Base-by-base conservation (phyloP, 345 rosid species). In the Acer yangbiense region DNA sequence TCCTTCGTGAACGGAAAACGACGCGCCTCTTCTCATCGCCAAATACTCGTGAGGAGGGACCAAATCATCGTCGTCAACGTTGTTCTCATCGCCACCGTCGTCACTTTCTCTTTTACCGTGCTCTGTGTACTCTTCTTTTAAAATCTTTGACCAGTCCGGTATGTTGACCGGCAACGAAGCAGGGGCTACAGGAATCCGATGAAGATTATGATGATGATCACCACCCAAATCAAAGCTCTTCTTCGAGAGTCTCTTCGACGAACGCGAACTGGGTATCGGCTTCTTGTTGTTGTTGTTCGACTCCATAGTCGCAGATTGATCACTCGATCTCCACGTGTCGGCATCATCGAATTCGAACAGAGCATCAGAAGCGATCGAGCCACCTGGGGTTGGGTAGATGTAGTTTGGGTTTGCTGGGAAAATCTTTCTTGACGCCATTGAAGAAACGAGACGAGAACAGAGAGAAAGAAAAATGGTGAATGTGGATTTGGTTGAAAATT, bases 61-160 rank as follows among this genome's bases (percentile, higher is more conserved):
- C 52, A 83, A 79, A 1, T 65, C 79, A 1, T 84, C 73, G 35
- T 13, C 61, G 2, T 79, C 83, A 9, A n/a, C 75, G 9, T 52
- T 46, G 3, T 35, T 79, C 0, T 77, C 90, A 23, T 69, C 82
- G 0, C 25, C 84, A 21, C 77, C 87, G 4, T 68, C 82, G 12
- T 83, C 88, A 8, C 82, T 80, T 2, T 82, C 82, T 2, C 78
- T 81, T 66, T 76, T 63, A 3, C 72, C 81, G 17, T 84, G 88
- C 43, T 81, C 78, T 32, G 69, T 76, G 64, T 87, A 77, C 50
- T 83, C 89, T 16, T 82, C 84, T 71, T 82, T 89, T 4, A 91
- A 81, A 73, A 93, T 91, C 90, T 88, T 82, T 9, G 98, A 91
- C 98, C 98, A 93, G 57, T 93, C 98, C 1, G 96, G 98, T 13